Percentiles rank a stretch among this genome's conserved stretches.
These are phyloP conservation scores for Leishmania braziliensis DNA, from an alignment of 208 protist species.

Conservation along the genomic window DNA sequence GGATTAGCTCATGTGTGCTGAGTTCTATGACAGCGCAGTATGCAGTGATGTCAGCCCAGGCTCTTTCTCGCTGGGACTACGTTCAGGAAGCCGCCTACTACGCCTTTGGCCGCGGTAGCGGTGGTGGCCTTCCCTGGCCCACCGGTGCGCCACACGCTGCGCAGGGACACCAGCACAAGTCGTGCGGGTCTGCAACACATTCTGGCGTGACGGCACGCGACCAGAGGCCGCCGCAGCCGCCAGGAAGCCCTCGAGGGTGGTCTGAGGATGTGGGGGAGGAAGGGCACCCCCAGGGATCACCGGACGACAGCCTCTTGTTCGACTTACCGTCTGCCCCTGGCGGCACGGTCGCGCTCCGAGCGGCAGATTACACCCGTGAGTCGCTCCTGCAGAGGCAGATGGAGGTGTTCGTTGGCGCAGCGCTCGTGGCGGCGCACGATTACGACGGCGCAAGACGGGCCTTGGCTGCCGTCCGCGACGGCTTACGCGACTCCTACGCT, in stretches of 20 bases:
- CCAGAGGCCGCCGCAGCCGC: not conserved
- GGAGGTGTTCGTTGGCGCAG: constrained; percentile 64
- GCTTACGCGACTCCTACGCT: constrained; percentile 64
- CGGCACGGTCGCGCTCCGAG: not conserved
- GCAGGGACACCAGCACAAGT: not conserved
- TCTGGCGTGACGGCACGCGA: not conserved
- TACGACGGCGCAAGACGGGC: constrained; percentile 67
- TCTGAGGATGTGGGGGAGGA: not conserved
- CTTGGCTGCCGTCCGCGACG: constrained; percentile 48
- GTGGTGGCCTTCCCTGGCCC: not conserved
- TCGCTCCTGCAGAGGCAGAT: constrained; percentile 52
- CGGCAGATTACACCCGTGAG: constrained; percentile 6
- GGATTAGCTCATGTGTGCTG: not conserved
- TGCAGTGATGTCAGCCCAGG: constrained; percentile 64
- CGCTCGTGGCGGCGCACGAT: constrained; percentile 47
- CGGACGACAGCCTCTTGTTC: not conserved
- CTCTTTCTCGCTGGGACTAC: constrained; percentile 80
- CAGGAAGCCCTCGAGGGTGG: not conserved
- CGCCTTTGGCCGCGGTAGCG: not conserved
- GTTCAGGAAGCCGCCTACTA: constrained; percentile 47
- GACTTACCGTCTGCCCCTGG: not conserved
- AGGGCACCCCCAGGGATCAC: not conserved
- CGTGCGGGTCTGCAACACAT: not conserved
- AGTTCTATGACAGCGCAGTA: constrained; percentile 46
- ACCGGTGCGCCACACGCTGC: not conserved